A percentile compares a stretch with the other conserved stretches of the same genome.
Evolutionary conservation across 2,329 filamentous ascomycete species (phyloP).

Genomic region (Tolypocladium sp.): DNA sequence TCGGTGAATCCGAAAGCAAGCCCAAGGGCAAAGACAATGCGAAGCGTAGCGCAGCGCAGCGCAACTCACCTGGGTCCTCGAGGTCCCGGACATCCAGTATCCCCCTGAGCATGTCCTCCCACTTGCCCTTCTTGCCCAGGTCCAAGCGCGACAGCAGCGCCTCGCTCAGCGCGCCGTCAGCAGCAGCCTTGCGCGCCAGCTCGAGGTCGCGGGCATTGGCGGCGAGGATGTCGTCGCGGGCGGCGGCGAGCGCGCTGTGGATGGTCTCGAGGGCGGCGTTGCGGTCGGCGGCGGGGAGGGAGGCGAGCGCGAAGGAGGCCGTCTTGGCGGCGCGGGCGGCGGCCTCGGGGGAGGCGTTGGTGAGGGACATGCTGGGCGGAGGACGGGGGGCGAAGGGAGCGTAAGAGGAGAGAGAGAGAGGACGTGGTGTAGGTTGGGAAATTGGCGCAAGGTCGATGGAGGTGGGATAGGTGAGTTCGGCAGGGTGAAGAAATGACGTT

Average conservation of each 20-base stretch:
- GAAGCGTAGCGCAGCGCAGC: too few relatives aligned
- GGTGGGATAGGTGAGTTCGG: not conserved
- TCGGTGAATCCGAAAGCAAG: not conserved
- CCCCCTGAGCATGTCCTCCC: constrained; percentile 94
- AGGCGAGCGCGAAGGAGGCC: constrained; percentile 75
- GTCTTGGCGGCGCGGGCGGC: constrained; percentile 70
- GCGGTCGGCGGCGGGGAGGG: constrained; percentile 64
- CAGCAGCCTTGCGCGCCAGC: constrained; percentile 62
- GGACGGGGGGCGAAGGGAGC: constrained; percentile 1
- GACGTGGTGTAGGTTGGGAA: not conserved
- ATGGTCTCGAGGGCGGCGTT: constrained; percentile 81
- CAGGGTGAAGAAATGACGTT: not conserved
- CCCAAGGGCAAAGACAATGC: too few relatives aligned
- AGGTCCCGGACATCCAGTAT: constrained; percentile 81
- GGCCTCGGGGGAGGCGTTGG: constrained; percentile 69
- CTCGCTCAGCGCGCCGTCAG: constrained; percentile 65
- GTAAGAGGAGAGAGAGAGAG: not conserved
- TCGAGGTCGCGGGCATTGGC: constrained; percentile 82
- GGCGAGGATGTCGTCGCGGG: constrained; percentile 67
- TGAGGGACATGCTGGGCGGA: constrained; percentile 65
- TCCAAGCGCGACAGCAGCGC: constrained; percentile 85
- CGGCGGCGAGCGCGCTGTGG: constrained; percentile 61
- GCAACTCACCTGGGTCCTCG: constrained; percentile 78
- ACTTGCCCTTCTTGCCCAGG: constrained; percentile 79
- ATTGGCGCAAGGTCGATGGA: not conserved